Base-by-base conservation (phyloP, 345 rosid genomes). In the Melastoma malabathricum region DNA sequence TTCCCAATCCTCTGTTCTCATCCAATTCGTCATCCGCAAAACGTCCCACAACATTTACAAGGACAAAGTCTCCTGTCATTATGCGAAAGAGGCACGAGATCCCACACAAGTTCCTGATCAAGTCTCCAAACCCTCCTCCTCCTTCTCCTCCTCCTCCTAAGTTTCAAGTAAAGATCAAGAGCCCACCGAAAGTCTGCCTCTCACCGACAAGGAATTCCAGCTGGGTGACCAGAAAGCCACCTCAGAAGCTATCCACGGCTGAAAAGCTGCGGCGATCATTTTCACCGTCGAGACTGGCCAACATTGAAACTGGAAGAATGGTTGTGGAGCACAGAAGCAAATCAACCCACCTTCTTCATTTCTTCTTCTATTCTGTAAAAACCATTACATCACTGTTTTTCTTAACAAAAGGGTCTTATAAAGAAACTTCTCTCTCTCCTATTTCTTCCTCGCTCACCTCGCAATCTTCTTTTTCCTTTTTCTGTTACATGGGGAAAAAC, bases 31-130 rank as follows among this genome's bases (percentile, higher is more conserved):
- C 89, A 9, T 47, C 72, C 15, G 29, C 44, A 13, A 22, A 46
- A 10, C 72, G 77, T 57, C 94, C 70, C 62, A 75, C 75, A 7
- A 74, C 64, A 64, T 86, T 86, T 64, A 67, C 81, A 72, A 83
- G 73, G 73, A 89, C 90, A 61, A 79, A 77, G 74, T 81, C 97
- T 47, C 94, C 90, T 0, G 64, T 81, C 41, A 74, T 83, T 50
- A 75, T 71, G 1, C 75, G 68, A 65, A 83, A 59, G 39, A 85
- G 48, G 34, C 39, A 57, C 14, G 76, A 71, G 65, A 57, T 77
- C 18, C 89, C 98, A 5, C 96, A 86, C 52, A 90, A 80, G 81
- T 86, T 90, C 71, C 62, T 86, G 82, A 75, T 86, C 61, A 90
- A 82, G 73, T 79, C 96, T 17, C 96, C 96, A 2, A 55, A 67